Base-by-base conservation (phyloP, 192 early-diverging fungal genomes). In the Funneliformis mosseae region DNA sequence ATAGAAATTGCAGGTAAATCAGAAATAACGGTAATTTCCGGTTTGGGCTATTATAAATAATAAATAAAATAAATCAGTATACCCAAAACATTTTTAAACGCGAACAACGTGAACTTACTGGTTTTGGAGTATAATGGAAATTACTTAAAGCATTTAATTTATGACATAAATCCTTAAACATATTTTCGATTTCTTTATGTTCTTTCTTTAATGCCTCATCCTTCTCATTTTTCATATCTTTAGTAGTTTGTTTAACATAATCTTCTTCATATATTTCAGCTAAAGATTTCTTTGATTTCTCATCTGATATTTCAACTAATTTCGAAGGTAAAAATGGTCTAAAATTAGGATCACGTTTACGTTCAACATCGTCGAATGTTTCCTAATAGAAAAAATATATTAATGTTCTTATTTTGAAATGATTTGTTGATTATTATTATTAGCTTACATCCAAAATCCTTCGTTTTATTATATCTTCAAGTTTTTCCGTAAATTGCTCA, bases 401-500 rank as follows among this genome's bases (percentile, higher is more conserved):
- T 41, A 41, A 60, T 8, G 25, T 11, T 55, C 14, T 12, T 41
- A 38, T 62, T n/a, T 41, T 78, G 21, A 27, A 27, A 46, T 10
- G 18, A 43, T 12, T 18, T 16, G 0, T 27, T 25, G 1, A 48
- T 45, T 11, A 75, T 23, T 33, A 5, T 69, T 5, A 48, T 8
- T 5, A 33, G 16, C 43, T 83, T 81, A 82, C 86, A 74, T 96
- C 96, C 46, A 95, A 82, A 83, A 99, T 98, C 39, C 98, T 93
- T 71, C 91, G 90, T 84, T 94, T 95, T 86, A 99, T 99, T 76
- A 97, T 82, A 71, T 98, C 97, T 82, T 98, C 97, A 14, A 99
- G 88, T 7, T 94, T 89, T 70, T 89, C 83, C 8, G 97, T 98
- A 0, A 87, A 84, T 83, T 98, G 97, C 83, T 96, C 94, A 3